Base-by-base conservation (phyloP, 2,329 filamentous ascomycete species). In the Fusarium longipes region DNA sequence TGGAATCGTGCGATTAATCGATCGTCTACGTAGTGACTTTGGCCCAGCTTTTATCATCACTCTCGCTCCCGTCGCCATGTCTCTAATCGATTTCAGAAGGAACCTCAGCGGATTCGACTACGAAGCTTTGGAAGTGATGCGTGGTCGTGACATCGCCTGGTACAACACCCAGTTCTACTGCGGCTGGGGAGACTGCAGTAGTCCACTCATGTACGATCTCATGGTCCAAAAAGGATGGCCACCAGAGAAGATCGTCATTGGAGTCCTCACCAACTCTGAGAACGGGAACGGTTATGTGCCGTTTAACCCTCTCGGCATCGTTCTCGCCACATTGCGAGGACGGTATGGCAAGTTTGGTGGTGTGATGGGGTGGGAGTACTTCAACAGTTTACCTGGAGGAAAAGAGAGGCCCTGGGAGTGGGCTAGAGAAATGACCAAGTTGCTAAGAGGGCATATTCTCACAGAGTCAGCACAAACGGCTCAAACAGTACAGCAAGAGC, bases 111-210 rank as follows among this genome's bases (percentile, higher is more conserved):
- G 93, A 0, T 97, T 97, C 77, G 86, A 88, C 75, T 97, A 97
- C 77, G 83, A 88, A 42, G 82, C 88, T 12, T 84, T 97, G 4
- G 93, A 97, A 75, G 82, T 84, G 12, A 84, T 87, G 77, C 83
- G 87, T 8, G 89, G 90, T 1, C 78, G 77, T 17, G 84, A 90
- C 40, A 91, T 97, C 27, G 84, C 85, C 4, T 97, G 93, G 88
- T 97, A 97, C 77, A 97, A 97, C 75, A 85, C 90, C 8, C 94
- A 97, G 75, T 97, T 97, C 78, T 97, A 97, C 83, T 96, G 92
- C 74, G 93, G 93, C 3, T 97, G 93, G 89, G 93, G 93, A 10
- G 82, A 84, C 68, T 79, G 84, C 61, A 77, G 72, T 43, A 81
- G 73, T 27, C 78, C 84, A 0, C 54, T 75, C 38, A 80, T 82